phyloP scores from a whole-genome alignment of 2,329 filamentous ascomycete species.

The Ciborinia camelliae region DNA sequence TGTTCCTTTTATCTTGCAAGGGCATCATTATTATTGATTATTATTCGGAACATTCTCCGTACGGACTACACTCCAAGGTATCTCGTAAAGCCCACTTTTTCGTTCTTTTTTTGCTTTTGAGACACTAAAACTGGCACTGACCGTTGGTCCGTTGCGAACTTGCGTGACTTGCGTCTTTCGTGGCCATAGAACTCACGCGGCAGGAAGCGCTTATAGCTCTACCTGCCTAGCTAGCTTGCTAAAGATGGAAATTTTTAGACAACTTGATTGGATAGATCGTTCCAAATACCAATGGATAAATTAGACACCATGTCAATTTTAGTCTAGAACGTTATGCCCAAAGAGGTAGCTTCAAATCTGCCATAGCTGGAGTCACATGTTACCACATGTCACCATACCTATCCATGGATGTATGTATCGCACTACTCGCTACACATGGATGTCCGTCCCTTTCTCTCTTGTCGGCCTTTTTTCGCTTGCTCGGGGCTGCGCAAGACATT shows the following conservation, averaged over 20 bases:
- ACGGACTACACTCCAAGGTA: background rate
- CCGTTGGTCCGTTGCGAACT: no score
- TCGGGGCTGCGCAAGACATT: conserved; percentile 13
- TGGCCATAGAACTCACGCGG: conserved; percentile 1
- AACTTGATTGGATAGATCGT: background rate
- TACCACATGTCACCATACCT: no score
- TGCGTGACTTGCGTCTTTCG: background rate
- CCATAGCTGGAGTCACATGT: conserved; percentile 6
- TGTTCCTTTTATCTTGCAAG: background rate
- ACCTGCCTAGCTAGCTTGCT: no score
- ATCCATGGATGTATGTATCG: background rate
- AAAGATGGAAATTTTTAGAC: background rate
- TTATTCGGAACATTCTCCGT: no score
- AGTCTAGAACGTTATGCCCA: no score
- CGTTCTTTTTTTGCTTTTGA: background rate
- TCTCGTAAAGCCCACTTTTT: conserved; percentile 5
- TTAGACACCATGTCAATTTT: no score
- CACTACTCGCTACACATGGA: background rate
- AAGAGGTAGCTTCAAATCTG: background rate
- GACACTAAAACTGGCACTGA: background rate
- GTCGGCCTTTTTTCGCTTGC: background rate
- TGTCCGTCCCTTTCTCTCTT: background rate
- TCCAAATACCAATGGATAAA: no score
- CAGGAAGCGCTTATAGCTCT: conserved; percentile 5
- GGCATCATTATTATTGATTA: no score